Conservation (phyloP, 108 stramenopile genomes). For the Chaetoceros muelleri region DNA sequence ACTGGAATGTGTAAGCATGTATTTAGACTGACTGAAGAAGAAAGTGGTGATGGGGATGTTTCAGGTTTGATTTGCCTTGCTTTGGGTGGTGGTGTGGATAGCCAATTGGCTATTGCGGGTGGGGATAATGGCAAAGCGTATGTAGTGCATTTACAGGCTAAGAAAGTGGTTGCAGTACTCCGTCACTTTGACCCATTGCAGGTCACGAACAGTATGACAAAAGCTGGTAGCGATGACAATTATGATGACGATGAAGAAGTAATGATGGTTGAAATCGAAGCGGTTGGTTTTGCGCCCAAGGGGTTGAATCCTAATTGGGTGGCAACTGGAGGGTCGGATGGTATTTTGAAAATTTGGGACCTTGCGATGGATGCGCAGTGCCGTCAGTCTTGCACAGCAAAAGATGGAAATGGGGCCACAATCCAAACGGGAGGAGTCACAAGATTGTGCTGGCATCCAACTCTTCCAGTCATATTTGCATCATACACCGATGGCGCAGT, state of each 20-base stretch:
- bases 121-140: conserved; percentile 85
- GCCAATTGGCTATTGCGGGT: conserved; percentile 56
- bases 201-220: background rate
- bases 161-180: conserved; percentile 75
- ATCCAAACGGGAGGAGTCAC: conserved; percentile 39
- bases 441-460: conserved; percentile 72
- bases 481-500: conserved; percentile 65
- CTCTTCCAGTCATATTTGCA: conserved; percentile 60
- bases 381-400: conserved; percentile 27
- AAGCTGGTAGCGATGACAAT: conserved; percentile 23
- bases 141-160: conserved; percentile 71
- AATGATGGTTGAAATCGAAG: conserved; percentile 69
- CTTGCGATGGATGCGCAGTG: conserved; percentile 40
- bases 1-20: conserved; percentile 80
- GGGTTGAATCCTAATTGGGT: conserved; percentile 58
- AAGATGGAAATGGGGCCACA: conserved; percentile 4
- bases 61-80: conserved; percentile 68
- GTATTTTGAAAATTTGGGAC: conserved; percentile 84
- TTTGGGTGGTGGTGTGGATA: conserved; percentile 41
- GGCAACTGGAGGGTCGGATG: conserved; percentile 83
- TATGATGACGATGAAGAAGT: conserved; percentile 52
- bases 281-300: conserved; percentile 74
- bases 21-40: conserved; percentile 45
- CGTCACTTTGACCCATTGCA: conserved; percentile 51
- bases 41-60: conserved; percentile 3